Evolutionary conservation across 202 grass and related monocot species (phyloP).

Genomic region (Dendrocalamus latiflorus): DNA sequence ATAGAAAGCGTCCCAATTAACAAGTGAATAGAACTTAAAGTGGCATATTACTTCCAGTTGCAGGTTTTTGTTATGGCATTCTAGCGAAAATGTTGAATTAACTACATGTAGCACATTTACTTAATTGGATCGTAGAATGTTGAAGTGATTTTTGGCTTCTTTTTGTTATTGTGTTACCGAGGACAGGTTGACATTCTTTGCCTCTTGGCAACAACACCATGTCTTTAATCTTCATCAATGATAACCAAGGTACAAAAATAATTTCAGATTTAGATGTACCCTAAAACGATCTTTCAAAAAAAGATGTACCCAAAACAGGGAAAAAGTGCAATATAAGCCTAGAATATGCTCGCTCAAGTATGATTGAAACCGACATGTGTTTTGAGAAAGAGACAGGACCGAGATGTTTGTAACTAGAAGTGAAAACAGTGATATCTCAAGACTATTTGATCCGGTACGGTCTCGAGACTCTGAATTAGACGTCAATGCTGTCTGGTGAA

Average conservation of each 20-base stretch:
- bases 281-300: not conserved
- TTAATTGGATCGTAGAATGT: too few species aligned
- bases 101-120: not conserved
- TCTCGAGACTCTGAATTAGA: not conserved
- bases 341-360: not conserved
- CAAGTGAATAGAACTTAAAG: not conserved
- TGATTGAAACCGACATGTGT: not conserved
- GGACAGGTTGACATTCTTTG: too few species aligned
- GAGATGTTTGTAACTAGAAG: constrained; percentile 3
- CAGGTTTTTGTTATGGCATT: not conserved
- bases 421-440: not conserved
- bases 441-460: too few species aligned
- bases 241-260: not conserved
- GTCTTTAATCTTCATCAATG: not conserved
- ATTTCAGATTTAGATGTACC: not conserved
- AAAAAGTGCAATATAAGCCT: not conserved
- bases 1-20: not conserved
- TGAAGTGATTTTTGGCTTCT: too few species aligned
- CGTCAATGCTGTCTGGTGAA: not conserved
- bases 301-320: not conserved
- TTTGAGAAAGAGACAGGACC: constrained; percentile 11
- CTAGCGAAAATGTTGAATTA: not conserved
- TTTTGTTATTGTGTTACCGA: too few species aligned
- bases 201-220: too few species aligned
- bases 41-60: constrained; percentile 1